Evolutionary conservation across 257 asterid genomes (phyloP).

Genomic region (Striga asiatica): DNA sequence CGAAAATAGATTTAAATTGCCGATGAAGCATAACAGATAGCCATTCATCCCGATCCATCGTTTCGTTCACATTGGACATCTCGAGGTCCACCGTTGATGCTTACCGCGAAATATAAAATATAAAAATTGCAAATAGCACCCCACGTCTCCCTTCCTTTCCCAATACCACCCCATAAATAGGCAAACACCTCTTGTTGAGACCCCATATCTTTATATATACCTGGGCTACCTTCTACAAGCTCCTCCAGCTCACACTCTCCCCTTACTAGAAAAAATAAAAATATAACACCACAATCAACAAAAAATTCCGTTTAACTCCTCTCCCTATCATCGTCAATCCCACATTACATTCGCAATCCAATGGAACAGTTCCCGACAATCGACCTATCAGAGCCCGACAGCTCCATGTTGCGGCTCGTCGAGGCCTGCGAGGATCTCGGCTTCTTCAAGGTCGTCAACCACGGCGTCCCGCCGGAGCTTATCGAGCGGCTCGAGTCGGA

Average conservation of each 20-base stretch:
- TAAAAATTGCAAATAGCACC: background rate
- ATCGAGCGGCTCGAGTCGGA: conserved; percentile 44
- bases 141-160: background rate
- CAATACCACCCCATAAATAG: conserved; percentile 21
- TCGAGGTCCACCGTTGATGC: background rate
- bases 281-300: too few species aligned
- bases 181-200: conserved; percentile 18
- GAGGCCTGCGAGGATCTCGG: conserved; percentile 79
- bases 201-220: conserved; percentile 14
- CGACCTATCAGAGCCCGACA: conserved; percentile 74
- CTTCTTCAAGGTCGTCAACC: conserved; percentile 61
- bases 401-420: conserved; percentile 42
- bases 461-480: conserved; percentile 47
- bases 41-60: too few species aligned
- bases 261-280: too few species aligned
- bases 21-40: too few species aligned
- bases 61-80: background rate
- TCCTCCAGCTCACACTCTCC: conserved; percentile 5
- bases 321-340: conserved; percentile 33
- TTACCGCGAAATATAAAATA: background rate
- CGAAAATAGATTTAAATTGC: too few species aligned
- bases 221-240: conserved; percentile 12
- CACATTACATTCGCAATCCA: too few species aligned
- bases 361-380: conserved; percentile 40
- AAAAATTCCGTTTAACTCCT: background rate